phyloP scores from a whole-genome alignment of 306 rosid genomes.

The Luffa aegyptiaca region DNA sequence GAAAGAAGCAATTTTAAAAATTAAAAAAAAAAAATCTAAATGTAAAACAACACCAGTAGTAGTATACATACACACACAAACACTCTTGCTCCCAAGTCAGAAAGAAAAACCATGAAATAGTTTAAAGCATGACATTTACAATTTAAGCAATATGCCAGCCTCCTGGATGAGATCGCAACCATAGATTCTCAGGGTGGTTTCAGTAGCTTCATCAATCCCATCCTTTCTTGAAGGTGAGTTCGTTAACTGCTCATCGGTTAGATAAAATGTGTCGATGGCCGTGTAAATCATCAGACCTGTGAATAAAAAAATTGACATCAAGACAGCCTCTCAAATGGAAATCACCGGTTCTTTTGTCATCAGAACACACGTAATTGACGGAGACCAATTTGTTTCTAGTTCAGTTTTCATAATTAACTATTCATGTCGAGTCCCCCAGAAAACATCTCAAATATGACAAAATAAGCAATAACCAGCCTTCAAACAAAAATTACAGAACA shows the following conservation, averaged over 20 bases:
- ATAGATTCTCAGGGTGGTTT: constrained; percentile 70
- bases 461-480: not conserved
- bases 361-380: too few relatives aligned
- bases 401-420: not conserved
- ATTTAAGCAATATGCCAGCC: constrained; percentile 77
- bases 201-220: constrained; percentile 65
- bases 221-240: constrained; percentile 71
- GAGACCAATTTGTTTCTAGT: not conserved
- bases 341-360: not conserved
- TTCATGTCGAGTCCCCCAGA: not conserved
- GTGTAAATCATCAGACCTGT: constrained; percentile 53
- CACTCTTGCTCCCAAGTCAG: not conserved
- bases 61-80: not conserved
- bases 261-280: constrained; percentile 79
- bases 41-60: not conserved
- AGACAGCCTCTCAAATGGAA: not conserved
- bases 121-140: constrained; percentile 34
- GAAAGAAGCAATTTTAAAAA: constrained; percentile 8
- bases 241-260: constrained; percentile 49
- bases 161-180: constrained; percentile 95
- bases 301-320: not conserved
- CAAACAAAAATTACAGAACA: not conserved
- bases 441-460: not conserved
- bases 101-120: not conserved
- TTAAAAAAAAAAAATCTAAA: constrained; percentile 11